phyloP scores from a whole-genome alignment of 441 rosid genomes.

The Theobroma grandiflorum region DNA sequence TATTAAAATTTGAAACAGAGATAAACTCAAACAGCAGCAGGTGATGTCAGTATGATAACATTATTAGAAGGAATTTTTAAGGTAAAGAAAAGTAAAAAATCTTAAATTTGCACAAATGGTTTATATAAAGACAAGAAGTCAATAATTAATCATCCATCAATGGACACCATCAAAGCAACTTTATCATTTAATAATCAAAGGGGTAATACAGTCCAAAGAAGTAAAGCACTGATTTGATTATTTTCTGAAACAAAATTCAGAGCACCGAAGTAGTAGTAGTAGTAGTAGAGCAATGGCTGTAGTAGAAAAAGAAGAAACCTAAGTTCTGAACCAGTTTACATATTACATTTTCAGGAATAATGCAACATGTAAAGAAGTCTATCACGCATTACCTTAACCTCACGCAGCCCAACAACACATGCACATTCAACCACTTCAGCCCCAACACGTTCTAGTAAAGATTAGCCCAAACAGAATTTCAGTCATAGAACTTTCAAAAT shows the following conservation, averaged over 20 bases:
- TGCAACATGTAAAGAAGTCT: not conserved
- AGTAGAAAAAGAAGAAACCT: not conserved
- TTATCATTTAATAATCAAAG: not conserved
- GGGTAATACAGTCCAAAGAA: not conserved
- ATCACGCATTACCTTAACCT: conserved; percentile 57
- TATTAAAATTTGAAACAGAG: not conserved
- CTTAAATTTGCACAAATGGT: not conserved
- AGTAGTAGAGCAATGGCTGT: not conserved
- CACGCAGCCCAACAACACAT: conserved; percentile 80
- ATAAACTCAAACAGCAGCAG: not conserved
- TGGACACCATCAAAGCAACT: not conserved
- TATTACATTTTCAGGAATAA: not conserved
- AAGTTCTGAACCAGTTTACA: not conserved
- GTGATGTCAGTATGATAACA: not conserved
- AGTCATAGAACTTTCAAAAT: not conserved
- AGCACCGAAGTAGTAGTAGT: not conserved
- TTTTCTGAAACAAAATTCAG: not conserved
- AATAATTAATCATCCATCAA: not conserved
- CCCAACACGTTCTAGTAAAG: conserved; percentile 63
- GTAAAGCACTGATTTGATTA: not conserved
- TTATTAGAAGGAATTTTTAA: not conserved
- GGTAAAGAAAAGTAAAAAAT: not conserved
- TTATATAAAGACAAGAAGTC: not conserved
- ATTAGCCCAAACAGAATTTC: conserved; percentile 1
- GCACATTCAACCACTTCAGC: conserved; percentile 87